Evolutionary conservation across 1,284 basidiomycete species (phyloP), one percentile per base, ranked within the genome.

Genomic region (Naganishia liquefaciens): DNA sequence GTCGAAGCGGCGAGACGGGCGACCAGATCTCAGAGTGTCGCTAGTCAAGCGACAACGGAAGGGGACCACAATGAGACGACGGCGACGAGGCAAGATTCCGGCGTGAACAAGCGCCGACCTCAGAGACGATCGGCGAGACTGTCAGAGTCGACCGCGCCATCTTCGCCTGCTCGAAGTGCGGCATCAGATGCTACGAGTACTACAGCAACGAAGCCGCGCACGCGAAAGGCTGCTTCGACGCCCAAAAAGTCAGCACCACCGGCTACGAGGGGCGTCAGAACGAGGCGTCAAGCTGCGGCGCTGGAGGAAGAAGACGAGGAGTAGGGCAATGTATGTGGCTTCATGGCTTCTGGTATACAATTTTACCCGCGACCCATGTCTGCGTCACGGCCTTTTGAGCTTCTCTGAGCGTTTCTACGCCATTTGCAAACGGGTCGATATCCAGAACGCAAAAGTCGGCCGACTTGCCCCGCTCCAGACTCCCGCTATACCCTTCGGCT

Each of bases 391-490:
- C 69, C 11, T 55, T 46, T 66, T 73, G 72, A 11, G 72, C 73
- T 49, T 68, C 61, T 23, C 66, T 42, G n/a, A 73, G 63, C 19
- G 64, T 68, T 53, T 66, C 68, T 23, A 71, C 57, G 1, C 71
- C 70, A 33, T 74, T 68, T 28, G 37, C 27, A 62, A 73, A 74
- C 1, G 73, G 73, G 57, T 73, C 71, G 30, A 72, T 66, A 37
- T 39, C 52, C 17, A 74, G 55, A 5, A 74, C 50, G 42, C 69
- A 68, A 54, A 74, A 73, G 62, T 73, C 73, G 2, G 72, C 73
- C 17, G 60, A 43, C 62, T 68, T 70, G n/a, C 73, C 73, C 2
- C 63, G 50, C 62, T 68, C 62, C 21, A 73, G 62, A 21, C 55
- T 64, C 4, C 73, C 73, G 25, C 51, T 46, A 21, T 53, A 23